phyloP scores from a whole-genome alignment of 192 early-diverging fungal genomes.

The Coemansia sp. region DNA sequence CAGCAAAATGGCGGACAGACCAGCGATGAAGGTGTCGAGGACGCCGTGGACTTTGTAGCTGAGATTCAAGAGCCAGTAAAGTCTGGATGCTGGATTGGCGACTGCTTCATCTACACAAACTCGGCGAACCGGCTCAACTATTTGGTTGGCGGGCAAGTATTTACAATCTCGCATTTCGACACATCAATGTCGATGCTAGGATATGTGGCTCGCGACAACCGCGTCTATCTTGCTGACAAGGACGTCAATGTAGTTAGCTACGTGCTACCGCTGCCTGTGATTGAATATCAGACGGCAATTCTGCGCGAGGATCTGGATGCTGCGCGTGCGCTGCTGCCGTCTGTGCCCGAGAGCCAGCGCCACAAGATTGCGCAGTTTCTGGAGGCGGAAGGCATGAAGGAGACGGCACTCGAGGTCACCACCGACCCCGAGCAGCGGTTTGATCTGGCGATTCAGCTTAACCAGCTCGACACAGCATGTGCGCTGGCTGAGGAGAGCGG shows the following conservation, averaged over 20 bases:
- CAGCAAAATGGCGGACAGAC: slow-evolving; percentile 67
- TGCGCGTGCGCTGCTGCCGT: slow-evolving; percentile 78
- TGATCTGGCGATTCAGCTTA: slow-evolving; percentile 88
- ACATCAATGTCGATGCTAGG: slow-evolving; percentile 87
- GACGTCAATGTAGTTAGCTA: slow-evolving; percentile 89
- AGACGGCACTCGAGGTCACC: slow-evolving; percentile 92
- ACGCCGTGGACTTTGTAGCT: slow-evolving; percentile 91
- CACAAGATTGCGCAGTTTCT: slow-evolving; percentile 94
- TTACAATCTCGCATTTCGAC: slow-evolving; percentile 97
- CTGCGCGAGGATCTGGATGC: slow-evolving; percentile 88
- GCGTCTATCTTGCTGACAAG: slow-evolving; percentile 93
- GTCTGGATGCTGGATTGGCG: slow-evolving; percentile 96
- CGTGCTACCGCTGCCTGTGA: slow-evolving; percentile 85
- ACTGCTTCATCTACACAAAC: slow-evolving; percentile 98
- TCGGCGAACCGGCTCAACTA: slow-evolving; percentile 90
- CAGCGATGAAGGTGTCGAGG: slow-evolving; percentile 93
- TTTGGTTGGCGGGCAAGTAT: slow-evolving; percentile 89
- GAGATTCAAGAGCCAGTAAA: slow-evolving; percentile 90
- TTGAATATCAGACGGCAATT: slow-evolving; percentile 98
- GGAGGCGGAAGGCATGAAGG: slow-evolving; percentile 88
- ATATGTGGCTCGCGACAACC: slow-evolving; percentile 91
- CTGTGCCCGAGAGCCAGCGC: slow-evolving; percentile 83
- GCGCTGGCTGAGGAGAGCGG: slow-evolving; percentile 81
- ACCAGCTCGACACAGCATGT: slow-evolving; percentile 78
- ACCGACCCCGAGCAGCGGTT: slow-evolving; percentile 94